Percentiles rank a stretch among this genome's conserved stretches.
These are phyloP conservation scores for Epichloe elymi DNA, from an alignment of 2,329 filamentous ascomycete species.

Conservation along the genomic window DNA sequence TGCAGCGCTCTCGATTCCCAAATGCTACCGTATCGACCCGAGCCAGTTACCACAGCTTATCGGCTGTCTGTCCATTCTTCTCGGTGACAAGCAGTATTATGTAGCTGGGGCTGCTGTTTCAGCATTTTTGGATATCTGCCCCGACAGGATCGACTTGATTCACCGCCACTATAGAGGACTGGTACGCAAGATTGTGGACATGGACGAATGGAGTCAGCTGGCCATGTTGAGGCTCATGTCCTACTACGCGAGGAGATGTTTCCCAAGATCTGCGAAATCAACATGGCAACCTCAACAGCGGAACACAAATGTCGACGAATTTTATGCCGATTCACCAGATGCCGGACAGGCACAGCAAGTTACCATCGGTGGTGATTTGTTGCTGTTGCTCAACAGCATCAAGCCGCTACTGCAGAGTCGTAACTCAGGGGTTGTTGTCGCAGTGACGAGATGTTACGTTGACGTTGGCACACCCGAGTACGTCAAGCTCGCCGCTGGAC, in stretches of 20 bases:
- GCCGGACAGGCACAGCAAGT: slow-evolving; percentile 33
- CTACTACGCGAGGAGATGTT: slow-evolving; percentile 74
- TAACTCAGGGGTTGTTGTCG: slow-evolving; percentile 88
- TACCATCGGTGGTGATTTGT: slow-evolving; percentile 67
- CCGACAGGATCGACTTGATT: slow-evolving; percentile 74
- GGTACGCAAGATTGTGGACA: slow-evolving; percentile 85
- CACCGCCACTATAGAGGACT: slow-evolving; percentile 80
- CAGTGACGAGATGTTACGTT: slow-evolving; percentile 72
- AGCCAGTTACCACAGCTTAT: slow-evolving; percentile 71
- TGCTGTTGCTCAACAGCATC: slow-evolving; percentile 66
- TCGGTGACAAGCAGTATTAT: slow-evolving; percentile 89
- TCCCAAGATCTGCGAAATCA: slow-evolving; percentile 55
- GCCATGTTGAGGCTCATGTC: slow-evolving; percentile 72
- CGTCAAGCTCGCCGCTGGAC: slow-evolving; percentile 62
- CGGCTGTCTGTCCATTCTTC: slow-evolving; percentile 63
- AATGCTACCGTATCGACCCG: slow-evolving; percentile 86
- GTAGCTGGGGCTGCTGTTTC: slow-evolving; percentile 89
- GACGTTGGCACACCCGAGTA: slow-evolving; percentile 73
- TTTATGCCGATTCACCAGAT: slow-evolving; percentile 58
- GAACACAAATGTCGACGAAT: slow-evolving; percentile 46
- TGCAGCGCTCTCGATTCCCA: slow-evolving; percentile 85
- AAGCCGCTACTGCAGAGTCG: slow-evolving; percentile 80
- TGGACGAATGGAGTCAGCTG: slow-evolving; percentile 97
- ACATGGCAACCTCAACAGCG: slow-evolving; percentile 29
- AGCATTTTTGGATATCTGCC: slow-evolving; percentile 81